Conservation (phyloP, 2,329 filamentous ascomycete genomes). For the Talaromyces verruculosus region DNA sequence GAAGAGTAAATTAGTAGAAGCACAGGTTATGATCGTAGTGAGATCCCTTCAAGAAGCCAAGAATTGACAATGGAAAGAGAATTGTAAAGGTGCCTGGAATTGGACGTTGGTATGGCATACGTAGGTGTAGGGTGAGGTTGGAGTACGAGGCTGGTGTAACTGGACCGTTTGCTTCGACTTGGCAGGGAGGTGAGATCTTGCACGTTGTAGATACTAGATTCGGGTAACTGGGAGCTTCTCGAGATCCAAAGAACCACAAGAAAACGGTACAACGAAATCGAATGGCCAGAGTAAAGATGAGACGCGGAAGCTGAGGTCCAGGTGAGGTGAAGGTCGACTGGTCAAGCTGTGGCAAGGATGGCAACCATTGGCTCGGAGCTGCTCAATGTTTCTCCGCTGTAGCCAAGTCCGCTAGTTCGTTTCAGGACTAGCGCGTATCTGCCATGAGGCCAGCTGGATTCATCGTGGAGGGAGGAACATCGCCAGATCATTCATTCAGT, state of each 20-base stretch:
- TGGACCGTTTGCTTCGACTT: neutral
- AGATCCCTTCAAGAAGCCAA: neutral
- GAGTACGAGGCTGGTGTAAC: neutral
- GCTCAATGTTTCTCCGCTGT: slow-evolving; percentile 27
- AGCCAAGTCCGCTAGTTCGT: neutral
- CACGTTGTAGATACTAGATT: neutral
- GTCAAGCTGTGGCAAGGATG: neutral
- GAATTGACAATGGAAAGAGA: neutral
- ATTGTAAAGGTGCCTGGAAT: neutral
- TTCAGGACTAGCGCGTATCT: neutral
- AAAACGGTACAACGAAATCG: neutral
- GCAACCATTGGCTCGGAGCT: slow-evolving; percentile 24
- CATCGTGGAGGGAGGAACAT: neutral
- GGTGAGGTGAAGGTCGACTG: neutral
- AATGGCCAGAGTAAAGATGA: neutral
- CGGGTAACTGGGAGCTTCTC: neutral
- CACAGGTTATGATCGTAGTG: neutral
- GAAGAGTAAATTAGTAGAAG: slow-evolving; percentile 12
- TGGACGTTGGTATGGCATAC: neutral
- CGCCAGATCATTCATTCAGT: neutral
- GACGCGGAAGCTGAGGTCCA: neutral
- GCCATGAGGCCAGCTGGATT: slow-evolving; percentile 25
- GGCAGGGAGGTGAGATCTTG: neutral
- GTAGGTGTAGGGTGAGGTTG: neutral
- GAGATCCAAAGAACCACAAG: neutral